phyloP scores from a whole-genome alignment of 2,329 filamentous ascomycete genomes.

The Aspergillus awamori region DNA sequence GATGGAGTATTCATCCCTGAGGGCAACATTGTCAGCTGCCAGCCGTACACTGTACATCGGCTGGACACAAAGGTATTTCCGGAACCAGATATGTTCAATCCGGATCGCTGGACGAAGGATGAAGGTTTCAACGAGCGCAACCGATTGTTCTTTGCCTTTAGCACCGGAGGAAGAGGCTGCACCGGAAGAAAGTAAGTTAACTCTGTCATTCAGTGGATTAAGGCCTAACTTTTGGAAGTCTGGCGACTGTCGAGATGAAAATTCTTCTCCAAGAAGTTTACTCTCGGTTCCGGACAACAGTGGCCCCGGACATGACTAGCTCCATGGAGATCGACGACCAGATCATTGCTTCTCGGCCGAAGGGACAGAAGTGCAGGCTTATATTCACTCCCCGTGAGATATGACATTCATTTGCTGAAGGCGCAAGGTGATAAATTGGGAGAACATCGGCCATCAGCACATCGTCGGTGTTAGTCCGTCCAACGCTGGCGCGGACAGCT shows the following conservation, averaged over 20 bases:
- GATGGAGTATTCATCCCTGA: conserved; percentile 39
- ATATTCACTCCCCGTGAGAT: conserved; percentile 20
- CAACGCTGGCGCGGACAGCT: background rate
- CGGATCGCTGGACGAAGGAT: conserved; percentile 40
- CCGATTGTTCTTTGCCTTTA: conserved; percentile 66
- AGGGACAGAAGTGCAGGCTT: conserved; percentile 62
- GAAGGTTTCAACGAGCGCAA: conserved; percentile 46
- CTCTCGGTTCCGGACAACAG: conserved; percentile 56
- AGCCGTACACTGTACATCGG: conserved; percentile 43
- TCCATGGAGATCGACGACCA: conserved; percentile 69
- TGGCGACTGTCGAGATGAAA: conserved; percentile 71
- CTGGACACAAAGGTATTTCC: conserved; percentile 34
- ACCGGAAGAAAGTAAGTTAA: conserved; percentile 55
- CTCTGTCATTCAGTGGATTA: background rate
- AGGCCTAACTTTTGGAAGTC: conserved; percentile 37
- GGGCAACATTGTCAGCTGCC: conserved; percentile 43
- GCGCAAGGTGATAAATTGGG: too few relatives aligned
- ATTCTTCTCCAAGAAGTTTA: conserved; percentile 65
- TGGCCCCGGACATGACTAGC: conserved; percentile 57
- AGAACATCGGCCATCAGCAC: background rate
- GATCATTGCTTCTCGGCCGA: conserved; percentile 66
- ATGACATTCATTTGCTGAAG: background rate
- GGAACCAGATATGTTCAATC: conserved; percentile 33
- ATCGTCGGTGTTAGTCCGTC: background rate
- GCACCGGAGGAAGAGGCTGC: conserved; percentile 66